phyloP scores from a whole-genome alignment of 2,329 filamentous ascomycete species.

The Cylindrodendrum hubeiense region DNA sequence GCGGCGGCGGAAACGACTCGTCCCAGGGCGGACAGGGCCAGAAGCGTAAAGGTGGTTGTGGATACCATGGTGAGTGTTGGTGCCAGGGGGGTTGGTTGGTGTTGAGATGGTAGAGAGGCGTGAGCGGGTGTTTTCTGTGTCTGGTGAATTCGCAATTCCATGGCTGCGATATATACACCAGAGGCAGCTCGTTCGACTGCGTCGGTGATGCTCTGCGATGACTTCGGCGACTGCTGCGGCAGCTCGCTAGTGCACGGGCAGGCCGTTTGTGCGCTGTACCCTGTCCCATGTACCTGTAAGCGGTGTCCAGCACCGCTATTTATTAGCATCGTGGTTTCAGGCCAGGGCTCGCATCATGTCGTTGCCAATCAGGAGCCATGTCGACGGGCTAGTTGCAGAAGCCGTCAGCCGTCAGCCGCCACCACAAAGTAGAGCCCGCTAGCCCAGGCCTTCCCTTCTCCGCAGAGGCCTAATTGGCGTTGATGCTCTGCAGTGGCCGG shows the following conservation, averaged over 20 bases:
- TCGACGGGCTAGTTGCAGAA: background rate
- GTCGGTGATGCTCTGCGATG: background rate
- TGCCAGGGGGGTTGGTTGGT: background rate
- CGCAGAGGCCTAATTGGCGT: background rate
- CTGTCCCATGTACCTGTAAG: background rate
- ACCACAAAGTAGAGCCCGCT: background rate
- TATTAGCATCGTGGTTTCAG: background rate
- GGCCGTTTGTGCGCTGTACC: too few species aligned
- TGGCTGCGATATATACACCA: background rate
- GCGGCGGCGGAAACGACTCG: background rate
- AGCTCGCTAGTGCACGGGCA: too few species aligned
- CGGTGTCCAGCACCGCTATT: background rate
- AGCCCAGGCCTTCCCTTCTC: background rate
- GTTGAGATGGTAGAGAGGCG: background rate
- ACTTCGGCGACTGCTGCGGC: background rate
- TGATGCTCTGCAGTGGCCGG: background rate
- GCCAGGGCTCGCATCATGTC: background rate
- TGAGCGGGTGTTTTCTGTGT: background rate
- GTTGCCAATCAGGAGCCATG: background rate
- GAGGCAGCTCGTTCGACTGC: background rate
- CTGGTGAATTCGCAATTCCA: too few species aligned
- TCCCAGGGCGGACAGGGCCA: background rate
- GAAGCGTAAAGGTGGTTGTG: background rate
- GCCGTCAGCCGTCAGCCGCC: background rate
- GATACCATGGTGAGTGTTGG: background rate